phyloP scores from a whole-genome alignment of 148 eudicot genomes.

The Amaranthus hypochondriacus region DNA sequence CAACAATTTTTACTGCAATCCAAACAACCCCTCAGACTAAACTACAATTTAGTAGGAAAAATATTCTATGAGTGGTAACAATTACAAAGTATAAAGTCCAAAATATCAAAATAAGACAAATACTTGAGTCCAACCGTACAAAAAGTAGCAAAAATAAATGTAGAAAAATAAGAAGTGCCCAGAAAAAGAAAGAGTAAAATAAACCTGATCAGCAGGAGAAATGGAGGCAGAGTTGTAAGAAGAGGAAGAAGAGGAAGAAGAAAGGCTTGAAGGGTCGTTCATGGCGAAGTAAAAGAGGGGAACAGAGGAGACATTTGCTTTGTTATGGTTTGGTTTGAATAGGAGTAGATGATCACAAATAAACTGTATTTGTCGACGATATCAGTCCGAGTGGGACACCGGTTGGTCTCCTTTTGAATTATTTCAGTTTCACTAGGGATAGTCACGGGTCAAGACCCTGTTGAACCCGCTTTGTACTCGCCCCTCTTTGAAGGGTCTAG shows the following conservation, averaged over 20 bases:
- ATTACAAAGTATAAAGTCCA: neutral
- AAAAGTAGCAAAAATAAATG: neutral
- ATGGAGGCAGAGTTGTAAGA: conserved; percentile 45
- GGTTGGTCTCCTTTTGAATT: conserved; percentile 23
- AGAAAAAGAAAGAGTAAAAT: neutral
- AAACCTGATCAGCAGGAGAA: conserved; percentile 40
- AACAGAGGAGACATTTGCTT: conserved; percentile 8
- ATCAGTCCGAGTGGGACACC: conserved; percentile 16
- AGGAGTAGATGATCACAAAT: conserved; percentile 1
- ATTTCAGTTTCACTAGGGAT: neutral
- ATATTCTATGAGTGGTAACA: neutral
- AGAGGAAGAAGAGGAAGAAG: conserved; percentile 41
- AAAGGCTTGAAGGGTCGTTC: conserved; percentile 30
- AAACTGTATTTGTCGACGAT: neutral
- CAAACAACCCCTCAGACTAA: neutral
- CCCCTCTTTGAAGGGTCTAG: too few relatives aligned
- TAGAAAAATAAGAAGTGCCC: neutral
- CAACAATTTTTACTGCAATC: neutral
- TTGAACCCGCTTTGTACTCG: too few relatives aligned
- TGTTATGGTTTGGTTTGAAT: neutral
- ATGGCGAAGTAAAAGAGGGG: conserved; percentile 15
- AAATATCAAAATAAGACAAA: neutral
- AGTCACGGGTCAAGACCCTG: too few relatives aligned
- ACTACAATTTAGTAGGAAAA: conserved; percentile 1
- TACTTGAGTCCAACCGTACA: neutral